Percentiles rank a stretch among this genome's conserved stretches.
Conservation (phyloP, 2,329 filamentous ascomycete species). For the Trichoderma sp. region DNA sequence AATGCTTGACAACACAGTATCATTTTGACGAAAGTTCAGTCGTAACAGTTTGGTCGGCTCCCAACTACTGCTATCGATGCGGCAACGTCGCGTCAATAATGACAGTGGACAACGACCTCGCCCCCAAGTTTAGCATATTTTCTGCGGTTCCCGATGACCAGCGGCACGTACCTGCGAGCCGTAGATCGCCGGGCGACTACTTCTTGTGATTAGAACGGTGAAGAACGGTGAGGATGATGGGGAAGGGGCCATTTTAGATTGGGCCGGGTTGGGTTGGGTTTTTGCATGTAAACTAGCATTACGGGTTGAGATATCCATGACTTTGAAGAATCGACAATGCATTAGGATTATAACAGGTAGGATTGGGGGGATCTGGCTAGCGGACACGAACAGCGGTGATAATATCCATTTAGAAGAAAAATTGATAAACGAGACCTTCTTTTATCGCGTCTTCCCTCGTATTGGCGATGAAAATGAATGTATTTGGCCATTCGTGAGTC, state of each 20-base stretch:
- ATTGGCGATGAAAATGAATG: background rate
- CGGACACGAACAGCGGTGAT: slow-evolving; percentile 15
- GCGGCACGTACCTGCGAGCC: slow-evolving; percentile 72
- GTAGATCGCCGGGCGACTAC: slow-evolving; percentile 67
- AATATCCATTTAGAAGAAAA: background rate
- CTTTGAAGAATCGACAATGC: slow-evolving; percentile 32
- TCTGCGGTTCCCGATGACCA: slow-evolving; percentile 83
- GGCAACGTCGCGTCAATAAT: slow-evolving; percentile 97
- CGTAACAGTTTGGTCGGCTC: slow-evolving; percentile 96
- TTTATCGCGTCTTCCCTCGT: background rate
- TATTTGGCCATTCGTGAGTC: background rate
- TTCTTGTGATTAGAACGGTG: slow-evolving; percentile 53
- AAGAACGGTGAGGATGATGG: background rate
- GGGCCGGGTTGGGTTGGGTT: slow-evolving; percentile 28
- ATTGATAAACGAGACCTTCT: background rate
- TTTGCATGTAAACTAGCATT: slow-evolving; percentile 42
- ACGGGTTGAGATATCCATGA: slow-evolving; percentile 43
- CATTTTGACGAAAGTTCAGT: slow-evolving; percentile 95
- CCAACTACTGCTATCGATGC: slow-evolving; percentile 93
- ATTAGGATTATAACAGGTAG: slow-evolving; percentile 17
- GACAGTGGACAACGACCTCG: slow-evolving; percentile 80
- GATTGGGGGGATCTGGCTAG: slow-evolving; percentile 20
- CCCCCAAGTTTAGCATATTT: slow-evolving; percentile 91
- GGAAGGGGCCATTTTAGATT: slow-evolving; percentile 25
- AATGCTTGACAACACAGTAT: slow-evolving; percentile 53